Evolutionary conservation across 2,329 filamentous ascomycete genomes (phyloP), one percentile per base, ranked within the genome.

Genomic region (Mycosphaerelloides madeirae): DNA sequence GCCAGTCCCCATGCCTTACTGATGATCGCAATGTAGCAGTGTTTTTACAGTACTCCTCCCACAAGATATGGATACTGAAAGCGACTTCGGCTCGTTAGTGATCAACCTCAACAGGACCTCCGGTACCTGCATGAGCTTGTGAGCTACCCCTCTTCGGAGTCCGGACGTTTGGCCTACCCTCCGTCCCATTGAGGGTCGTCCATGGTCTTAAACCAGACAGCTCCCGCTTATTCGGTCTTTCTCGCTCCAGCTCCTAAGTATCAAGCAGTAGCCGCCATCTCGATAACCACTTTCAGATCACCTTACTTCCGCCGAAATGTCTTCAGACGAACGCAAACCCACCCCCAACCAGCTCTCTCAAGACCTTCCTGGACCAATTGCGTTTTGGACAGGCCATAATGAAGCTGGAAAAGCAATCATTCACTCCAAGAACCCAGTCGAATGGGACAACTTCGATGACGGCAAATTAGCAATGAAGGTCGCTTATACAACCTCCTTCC

Each of bases 401-500:
- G 38, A 56, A 6, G 48, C 51, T 9, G 63, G 61, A 40, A 62
- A 65, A 53, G 63, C 64, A 13, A 58, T 65, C 37, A 41, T 65
- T 22, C 59, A 65, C 47, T 57, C 60, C 36, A 39, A 37, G 2
- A 53, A 60, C 11, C 62, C 62, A 12, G 56, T 63, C 9, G 45
- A 57, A 18, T 65, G 61, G 61, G 50, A 48, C 55, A 51, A 48
- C 54, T 57, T 67, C 62, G 58, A 67, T 59, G 49, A 63, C n/a
- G 69, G 73, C 50, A 68, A 70, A 31, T 69, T 74, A 28, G 65
- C 64, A 13, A 78, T 78, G 59, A 65, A 65, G 14, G 70, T 78
- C 20, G 69, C 68, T 47, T 79, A 76, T 64, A 73, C 74, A 3
- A 74, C 77, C 11, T 65, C 67, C 40, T 73, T 72, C 41, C 75